phyloP scores from a whole-genome alignment of 2,329 filamentous ascomycete species.

The Talaromyces verruculosus region DNA sequence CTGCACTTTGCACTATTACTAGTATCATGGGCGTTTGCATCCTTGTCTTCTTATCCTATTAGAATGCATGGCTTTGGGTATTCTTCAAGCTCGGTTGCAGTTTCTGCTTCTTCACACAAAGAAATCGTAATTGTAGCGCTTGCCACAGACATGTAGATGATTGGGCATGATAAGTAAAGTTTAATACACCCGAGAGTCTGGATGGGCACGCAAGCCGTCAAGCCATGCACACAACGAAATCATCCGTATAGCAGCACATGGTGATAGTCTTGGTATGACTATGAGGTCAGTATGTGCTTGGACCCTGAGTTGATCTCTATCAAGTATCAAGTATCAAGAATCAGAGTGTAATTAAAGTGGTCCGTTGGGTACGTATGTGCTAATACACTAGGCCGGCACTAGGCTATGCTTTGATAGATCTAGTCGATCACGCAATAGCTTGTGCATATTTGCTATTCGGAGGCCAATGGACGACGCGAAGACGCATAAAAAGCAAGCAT shows the following conservation, averaged over 20 bases:
- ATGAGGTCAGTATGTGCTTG: not conserved
- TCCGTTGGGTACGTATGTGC: not conserved
- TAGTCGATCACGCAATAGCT: slow-evolving; percentile 12
- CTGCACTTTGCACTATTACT: slow-evolving; percentile 14
- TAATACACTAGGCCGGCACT: not conserved
- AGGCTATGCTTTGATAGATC: slow-evolving; percentile 8
- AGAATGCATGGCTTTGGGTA: slow-evolving; percentile 20
- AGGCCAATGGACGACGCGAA: not conserved
- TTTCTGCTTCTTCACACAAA: not conserved
- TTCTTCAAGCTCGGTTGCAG: slow-evolving; percentile 4
- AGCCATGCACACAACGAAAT: not conserved
- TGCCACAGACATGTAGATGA: not conserved
- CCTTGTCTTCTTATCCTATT: slow-evolving; percentile 8
- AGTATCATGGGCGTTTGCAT: slow-evolving; percentile 18
- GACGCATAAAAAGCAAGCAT: not conserved
- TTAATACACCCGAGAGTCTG: not conserved
- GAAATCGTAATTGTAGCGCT: not conserved
- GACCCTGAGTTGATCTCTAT: not conserved
- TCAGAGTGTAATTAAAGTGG: not conserved
- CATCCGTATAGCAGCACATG: not conserved
- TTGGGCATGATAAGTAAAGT: not conserved
- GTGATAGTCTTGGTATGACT: not conserved
- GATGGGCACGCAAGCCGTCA: not conserved
- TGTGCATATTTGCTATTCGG: slow-evolving; percentile 13
- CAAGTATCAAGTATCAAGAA: not conserved